These are phyloP conservation scores for Physocladia obscura DNA, from an alignment of 192 early-diverging fungal species.

Conservation along the genomic window DNA sequence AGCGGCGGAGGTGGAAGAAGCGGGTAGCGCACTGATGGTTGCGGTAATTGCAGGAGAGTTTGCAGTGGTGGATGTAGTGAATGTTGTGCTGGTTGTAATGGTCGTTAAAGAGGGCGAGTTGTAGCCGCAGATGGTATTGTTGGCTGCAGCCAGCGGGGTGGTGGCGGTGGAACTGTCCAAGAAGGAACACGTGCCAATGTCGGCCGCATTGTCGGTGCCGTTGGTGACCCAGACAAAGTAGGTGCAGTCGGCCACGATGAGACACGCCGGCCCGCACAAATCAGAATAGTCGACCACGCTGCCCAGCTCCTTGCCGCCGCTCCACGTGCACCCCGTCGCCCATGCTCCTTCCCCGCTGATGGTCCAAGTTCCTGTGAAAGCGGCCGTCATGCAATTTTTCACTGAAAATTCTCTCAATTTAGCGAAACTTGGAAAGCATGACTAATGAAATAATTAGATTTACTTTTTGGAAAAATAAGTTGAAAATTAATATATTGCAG, in stretches of 20 bases:
- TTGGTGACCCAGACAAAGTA: not conserved
- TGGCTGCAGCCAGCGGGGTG: not conserved
- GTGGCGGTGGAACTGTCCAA: not conserved
- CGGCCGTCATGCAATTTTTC: too few relatives aligned
- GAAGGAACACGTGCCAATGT: not conserved
- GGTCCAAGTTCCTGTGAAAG: not conserved
- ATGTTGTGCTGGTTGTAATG: too few relatives aligned
- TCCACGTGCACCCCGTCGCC: not conserved
- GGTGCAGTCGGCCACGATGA: not conserved
- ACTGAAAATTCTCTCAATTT: too few relatives aligned
- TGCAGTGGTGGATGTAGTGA: not conserved
- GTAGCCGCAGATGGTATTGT: not conserved
- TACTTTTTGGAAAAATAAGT: too few relatives aligned
- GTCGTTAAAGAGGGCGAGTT: not conserved
- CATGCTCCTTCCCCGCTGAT: not conserved
- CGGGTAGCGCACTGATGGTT: not conserved
- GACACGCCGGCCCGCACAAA: not conserved
- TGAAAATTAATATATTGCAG: too few relatives aligned
- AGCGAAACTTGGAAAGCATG: too few relatives aligned
- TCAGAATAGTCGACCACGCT: not conserved
- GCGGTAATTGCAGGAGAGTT: not conserved
- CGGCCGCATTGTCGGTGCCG: not conserved
- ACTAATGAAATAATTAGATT: too few relatives aligned
- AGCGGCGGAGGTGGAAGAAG: not conserved
- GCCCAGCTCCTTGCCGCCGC: not conserved